These are phyloP conservation scores for Neotropicomus parvogracilis DNA, from an alignment of 1,284 basidiomycete species.

Conservation along the genomic window DNA sequence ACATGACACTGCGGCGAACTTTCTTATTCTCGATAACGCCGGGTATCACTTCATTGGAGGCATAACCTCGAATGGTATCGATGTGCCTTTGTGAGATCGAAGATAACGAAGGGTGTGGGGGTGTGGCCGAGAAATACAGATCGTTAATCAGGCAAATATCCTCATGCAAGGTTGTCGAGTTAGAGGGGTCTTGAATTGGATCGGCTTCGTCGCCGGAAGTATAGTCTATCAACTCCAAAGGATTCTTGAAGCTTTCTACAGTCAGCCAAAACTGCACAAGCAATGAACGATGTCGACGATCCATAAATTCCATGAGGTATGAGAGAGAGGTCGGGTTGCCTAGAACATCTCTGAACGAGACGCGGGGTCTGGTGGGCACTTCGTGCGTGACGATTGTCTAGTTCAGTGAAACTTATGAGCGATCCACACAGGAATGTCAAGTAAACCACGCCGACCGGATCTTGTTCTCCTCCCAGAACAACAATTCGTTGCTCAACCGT, in stretches of 20 bases:
- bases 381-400: constrained; percentile 40
- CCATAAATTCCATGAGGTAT: constrained; percentile 98
- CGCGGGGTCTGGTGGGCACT: constrained; percentile 37
- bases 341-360: constrained; percentile 72
- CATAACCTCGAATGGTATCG: constrained; percentile 67
- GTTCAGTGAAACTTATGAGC: constrained; percentile 18
- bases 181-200: constrained; percentile 55
- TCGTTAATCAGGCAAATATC: constrained; percentile 86
- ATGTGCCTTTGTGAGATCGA: constrained; percentile 70
- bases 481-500: constrained; percentile 84
- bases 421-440: not conserved
- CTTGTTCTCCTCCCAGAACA: constrained; percentile 69
- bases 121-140: constrained; percentile 72
- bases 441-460: constrained; percentile 42
- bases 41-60: constrained; percentile 44
- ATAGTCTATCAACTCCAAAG: constrained; percentile 80
- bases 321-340: constrained; percentile 86
- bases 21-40: constrained; percentile 52
- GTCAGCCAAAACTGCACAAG: constrained; percentile 97
- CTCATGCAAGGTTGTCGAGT: constrained; percentile 66
- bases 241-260: constrained; percentile 96
- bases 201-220: constrained; percentile 66
- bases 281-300: constrained; percentile 77
- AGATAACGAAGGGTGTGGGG: constrained; percentile 56
- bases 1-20: constrained; percentile 74